A percentile compares a stretch with the other conserved stretches of the same genome.
Conservation (phyloP, 2,329 filamentous ascomycete genomes). For the Phialocephala subalpina region DNA sequence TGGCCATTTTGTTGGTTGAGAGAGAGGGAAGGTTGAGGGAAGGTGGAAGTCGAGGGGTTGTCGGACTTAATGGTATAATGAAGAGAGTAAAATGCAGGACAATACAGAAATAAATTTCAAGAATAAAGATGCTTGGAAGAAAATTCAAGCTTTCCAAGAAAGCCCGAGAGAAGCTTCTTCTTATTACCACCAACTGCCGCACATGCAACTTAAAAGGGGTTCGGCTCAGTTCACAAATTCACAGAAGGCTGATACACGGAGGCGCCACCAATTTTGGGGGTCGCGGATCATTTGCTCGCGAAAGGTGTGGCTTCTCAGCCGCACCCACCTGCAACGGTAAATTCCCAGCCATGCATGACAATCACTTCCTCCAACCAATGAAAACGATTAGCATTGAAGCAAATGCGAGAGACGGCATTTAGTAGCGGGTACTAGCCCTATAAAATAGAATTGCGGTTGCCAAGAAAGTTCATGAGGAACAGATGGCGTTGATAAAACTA, state of each 20-base stretch:
- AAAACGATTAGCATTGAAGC: no score
- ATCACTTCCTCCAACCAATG: background rate
- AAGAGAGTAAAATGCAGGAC: no score
- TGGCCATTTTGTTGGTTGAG: no score
- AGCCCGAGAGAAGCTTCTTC: background rate
- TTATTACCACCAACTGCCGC: background rate
- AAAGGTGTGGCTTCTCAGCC: slow-evolving; percentile 10
- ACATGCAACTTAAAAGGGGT: slow-evolving; percentile 7
- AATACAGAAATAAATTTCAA: background rate
- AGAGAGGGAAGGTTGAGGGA: no score
- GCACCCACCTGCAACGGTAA: background rate
- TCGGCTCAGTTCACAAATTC: background rate
- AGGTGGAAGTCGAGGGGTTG: no score
- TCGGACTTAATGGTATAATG: no score
- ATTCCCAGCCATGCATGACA: background rate
- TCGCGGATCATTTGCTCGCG: slow-evolving; percentile 14
- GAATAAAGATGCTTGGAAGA: background rate
- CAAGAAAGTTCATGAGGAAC: no score
- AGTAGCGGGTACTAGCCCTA: no score
- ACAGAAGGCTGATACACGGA: slow-evolving; percentile 13
- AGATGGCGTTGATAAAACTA: no score
- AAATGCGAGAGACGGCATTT: no score
- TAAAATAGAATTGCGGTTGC: no score
- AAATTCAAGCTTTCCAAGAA: background rate
- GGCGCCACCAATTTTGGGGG: slow-evolving; percentile 13